Evolutionary conservation across 2,329 filamentous ascomycete species (phyloP), one percentile per base, ranked within the genome.

Genomic region (Colletotrichum abscissum): DNA sequence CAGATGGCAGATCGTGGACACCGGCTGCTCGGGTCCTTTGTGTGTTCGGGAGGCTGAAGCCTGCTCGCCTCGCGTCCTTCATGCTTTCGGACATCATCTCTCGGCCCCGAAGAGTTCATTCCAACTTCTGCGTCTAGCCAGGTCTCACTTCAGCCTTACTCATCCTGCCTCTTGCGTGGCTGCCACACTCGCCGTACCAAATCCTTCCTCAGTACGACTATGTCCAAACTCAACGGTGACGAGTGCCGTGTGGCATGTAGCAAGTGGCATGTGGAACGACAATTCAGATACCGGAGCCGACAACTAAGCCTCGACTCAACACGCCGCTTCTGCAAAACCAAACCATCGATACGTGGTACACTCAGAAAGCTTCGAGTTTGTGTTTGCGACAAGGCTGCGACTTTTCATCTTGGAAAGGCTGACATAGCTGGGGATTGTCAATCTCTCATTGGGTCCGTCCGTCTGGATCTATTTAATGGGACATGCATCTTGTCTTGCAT

Each of bases 61-160:
- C 33, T 55, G 24, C 16, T 35, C 16, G 55, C 22, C 55, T 38
- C 46, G 22, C 46, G 28, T 33, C 42, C 59, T 24, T 55, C 55
- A 28, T 24, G 46, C 56, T 22, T 14, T 55, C 28, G n/a, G 12
- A 24, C 55, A 38, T 66, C 55, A 12, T 42, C n/a, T 46, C 33
- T 26, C 46, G 46, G 42, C 56, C 55, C 38, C 9, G 55, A 62
- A 70, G 35, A 22, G 58, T 68, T 72, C 58, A 30, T 68, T 72
- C 49, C 26, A 72, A 63, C 26, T 54, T 38, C 57, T 38, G 65
- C 49, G 49, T 54, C 57, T 22, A 12, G 22, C 57, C 22, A 57
- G 35, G 69, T 63, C 64, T 72, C 49, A 68, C 35, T 63, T 58
- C 64, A 68, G 64, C 69, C 69, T 72, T 68, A 63, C 35, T 58